Evolutionary conservation across 805 yeast genomes (phyloP).

Genomic region (Clavispora fructus): DNA sequence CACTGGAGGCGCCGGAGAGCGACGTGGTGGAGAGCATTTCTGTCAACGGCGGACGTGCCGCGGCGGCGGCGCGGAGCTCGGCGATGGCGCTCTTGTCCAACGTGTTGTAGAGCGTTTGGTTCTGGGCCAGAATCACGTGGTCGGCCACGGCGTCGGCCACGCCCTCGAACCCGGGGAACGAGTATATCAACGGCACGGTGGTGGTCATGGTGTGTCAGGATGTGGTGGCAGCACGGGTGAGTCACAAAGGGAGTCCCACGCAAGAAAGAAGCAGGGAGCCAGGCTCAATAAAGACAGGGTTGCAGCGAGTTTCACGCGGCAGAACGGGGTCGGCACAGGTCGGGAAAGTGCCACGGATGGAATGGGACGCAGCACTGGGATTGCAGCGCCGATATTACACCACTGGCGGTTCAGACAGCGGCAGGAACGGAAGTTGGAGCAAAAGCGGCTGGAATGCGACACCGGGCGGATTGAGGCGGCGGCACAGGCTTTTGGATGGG

Average conservation of each 20-base stretch:
- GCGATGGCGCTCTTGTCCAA: slow-evolving; percentile 31
- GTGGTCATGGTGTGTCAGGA: slow-evolving; percentile 78
- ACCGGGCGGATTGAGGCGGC: background rate
- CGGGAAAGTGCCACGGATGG: too few species aligned
- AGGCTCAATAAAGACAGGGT: too few species aligned
- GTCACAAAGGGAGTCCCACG: too few species aligned
- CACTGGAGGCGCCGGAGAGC: slow-evolving; percentile 2
- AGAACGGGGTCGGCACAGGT: too few species aligned
- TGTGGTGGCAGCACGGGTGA: background rate
- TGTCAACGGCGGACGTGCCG: slow-evolving; percentile 11
- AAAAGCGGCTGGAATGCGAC: background rate
- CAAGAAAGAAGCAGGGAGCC: too few species aligned
- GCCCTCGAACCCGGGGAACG: slow-evolving; percentile 82
- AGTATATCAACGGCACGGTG: slow-evolving; percentile 87
- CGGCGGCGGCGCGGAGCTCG: slow-evolving; percentile 23
- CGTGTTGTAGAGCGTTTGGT: slow-evolving; percentile 51
- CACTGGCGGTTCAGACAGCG: too few species aligned
- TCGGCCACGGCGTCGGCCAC: slow-evolving; percentile 98
- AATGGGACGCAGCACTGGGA: too few species aligned
- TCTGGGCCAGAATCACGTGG: slow-evolving; percentile 86
- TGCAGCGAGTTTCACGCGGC: too few species aligned
- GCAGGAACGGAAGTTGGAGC: too few species aligned
- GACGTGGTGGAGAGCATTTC: slow-evolving; percentile 7
- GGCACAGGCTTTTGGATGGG: background rate
- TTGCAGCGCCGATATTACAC: too few species aligned